Base-by-base conservation (phyloP, 1,284 basidiomycete species). In the Apiotrichum siamense region DNA sequence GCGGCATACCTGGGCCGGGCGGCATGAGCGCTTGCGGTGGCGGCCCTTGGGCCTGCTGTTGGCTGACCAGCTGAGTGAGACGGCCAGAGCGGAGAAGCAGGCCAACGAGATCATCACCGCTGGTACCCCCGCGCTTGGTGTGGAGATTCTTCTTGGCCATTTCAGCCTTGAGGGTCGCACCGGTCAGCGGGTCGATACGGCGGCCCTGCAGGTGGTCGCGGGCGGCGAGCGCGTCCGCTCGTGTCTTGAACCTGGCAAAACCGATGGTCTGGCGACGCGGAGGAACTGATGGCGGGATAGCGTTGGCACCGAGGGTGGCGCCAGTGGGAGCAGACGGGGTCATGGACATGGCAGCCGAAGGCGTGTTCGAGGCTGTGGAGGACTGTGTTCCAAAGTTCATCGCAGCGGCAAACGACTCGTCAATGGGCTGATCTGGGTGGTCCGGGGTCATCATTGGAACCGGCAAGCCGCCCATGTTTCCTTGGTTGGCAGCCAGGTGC, bases 81-180 rank as follows among this genome's bases (percentile, higher is more conserved):
- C 69, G 52, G 11, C 70, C 70, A 11, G 60, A 63, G 42, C 69
- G 54, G 25, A 70, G 48, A 23, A 66, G 63, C 54, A 61, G 62
- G 44, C 59, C 70, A 44, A 68, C 69, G 52, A 69, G 57, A 62
- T 75, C 74, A 29, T 75, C 74, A 15, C 76, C 70, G 1, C 74
- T 68, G 12, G 81, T 81, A n/a, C 86, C n/a, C n/a, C n/a, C 86
- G 36, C 89, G 79, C 75, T 92, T 93, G 21, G 91, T 96, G 70
- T 98, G 94, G 40, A 98, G 73, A 67, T 98, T 97, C 81, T 98
- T 98, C 83, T 98, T 98, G 33, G 94, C 94, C 90, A 98, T 97
- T 76, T 98, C 96, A 17, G 94, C 94, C 73, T 97, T 98, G 46
- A 98, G 75, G 1, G 94, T 86, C 7, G 88, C 85, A 10, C 92